Conservation (phyloP, 306 rosid species). For the Rosa chinensis region DNA sequence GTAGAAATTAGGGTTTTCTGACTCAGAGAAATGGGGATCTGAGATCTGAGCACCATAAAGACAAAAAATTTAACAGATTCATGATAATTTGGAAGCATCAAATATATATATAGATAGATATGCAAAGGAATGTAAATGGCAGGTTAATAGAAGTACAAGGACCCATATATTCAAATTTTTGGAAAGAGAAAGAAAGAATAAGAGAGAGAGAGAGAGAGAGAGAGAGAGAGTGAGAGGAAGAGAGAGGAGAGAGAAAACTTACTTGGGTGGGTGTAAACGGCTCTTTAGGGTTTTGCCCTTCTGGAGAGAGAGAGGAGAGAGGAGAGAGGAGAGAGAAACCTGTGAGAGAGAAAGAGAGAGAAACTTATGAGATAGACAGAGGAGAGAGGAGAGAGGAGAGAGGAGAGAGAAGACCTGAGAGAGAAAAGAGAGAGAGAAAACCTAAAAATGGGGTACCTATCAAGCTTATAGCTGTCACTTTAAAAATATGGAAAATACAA, state of each 20-base stretch:
- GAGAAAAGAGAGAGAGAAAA: constrained; percentile 32
- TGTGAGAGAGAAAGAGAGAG: constrained; percentile 45
- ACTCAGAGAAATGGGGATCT: constrained; percentile 43
- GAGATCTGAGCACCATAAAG: constrained; percentile 4
- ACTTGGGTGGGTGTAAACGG: constrained; percentile 99
- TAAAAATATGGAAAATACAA: constrained; percentile 12
- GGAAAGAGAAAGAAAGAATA: constrained; percentile 21
- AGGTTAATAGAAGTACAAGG: constrained; percentile 65
- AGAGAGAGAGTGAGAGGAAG: constrained; percentile 32
- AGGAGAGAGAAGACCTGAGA: constrained; percentile 10
- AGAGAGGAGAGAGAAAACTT: constrained; percentile 68
- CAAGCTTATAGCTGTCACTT: constrained; percentile 32
- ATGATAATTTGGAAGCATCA: neutral
- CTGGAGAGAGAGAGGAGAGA: constrained; percentile 84
- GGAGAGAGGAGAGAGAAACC: constrained; percentile 32
- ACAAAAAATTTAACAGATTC: neutral
- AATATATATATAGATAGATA: constrained; percentile 28
- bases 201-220: constrained; percentile 8
- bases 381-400: constrained; percentile 33
- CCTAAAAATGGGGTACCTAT: constrained; percentile 42
- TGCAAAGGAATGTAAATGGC: constrained; percentile 45
- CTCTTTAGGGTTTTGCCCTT: constrained; percentile 98
- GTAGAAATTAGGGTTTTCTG: neutral
- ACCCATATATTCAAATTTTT: constrained; percentile 79
- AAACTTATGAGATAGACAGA: constrained; percentile 25